phyloP scores from a whole-genome alignment of 345 rosid genomes.

The Sonneratia alba region DNA sequence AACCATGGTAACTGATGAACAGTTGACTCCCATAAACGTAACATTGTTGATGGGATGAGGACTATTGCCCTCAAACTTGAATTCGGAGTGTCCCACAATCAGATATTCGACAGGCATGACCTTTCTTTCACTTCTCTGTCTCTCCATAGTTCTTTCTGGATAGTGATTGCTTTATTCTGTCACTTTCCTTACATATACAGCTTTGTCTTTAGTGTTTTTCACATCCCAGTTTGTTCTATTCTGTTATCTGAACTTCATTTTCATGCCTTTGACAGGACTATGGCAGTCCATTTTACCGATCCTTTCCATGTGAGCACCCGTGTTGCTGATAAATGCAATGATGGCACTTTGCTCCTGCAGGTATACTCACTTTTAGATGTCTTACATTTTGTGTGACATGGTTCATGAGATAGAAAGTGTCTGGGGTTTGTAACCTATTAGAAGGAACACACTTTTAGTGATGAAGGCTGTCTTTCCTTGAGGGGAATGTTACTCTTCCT shows the following conservation, averaged over 20 bases:
- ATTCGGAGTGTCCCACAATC: conserved; percentile 85
- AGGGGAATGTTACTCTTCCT: not conserved
- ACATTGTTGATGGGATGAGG: conserved; percentile 89
- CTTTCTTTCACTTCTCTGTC: not conserved
- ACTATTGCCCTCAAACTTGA: conserved; percentile 92
- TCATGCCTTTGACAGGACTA: conserved; percentile 43
- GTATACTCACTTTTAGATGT: conserved; percentile 25
- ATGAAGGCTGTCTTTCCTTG: not conserved
- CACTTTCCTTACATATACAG: not conserved
- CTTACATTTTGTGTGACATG: not conserved
- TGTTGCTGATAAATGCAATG: conserved; percentile 73
- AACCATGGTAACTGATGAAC: conserved; percentile 12
- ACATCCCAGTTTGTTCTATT: not conserved
- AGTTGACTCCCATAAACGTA: conserved; percentile 62
- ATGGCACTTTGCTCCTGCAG: conserved; percentile 78
- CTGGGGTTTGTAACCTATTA: not conserved
- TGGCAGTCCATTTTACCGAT: conserved; percentile 90
- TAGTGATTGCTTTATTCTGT: not conserved
- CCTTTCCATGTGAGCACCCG: conserved; percentile 87
- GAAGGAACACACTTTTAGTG: not conserved
- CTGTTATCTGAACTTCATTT: conserved; percentile 8
- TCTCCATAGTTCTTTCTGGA: not conserved
- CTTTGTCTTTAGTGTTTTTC: not conserved
- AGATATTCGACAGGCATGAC: conserved; percentile 75
- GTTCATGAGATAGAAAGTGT: not conserved